Conservation (phyloP, 768 basidiomycete species). For the Boletus rex-veris region DNA sequence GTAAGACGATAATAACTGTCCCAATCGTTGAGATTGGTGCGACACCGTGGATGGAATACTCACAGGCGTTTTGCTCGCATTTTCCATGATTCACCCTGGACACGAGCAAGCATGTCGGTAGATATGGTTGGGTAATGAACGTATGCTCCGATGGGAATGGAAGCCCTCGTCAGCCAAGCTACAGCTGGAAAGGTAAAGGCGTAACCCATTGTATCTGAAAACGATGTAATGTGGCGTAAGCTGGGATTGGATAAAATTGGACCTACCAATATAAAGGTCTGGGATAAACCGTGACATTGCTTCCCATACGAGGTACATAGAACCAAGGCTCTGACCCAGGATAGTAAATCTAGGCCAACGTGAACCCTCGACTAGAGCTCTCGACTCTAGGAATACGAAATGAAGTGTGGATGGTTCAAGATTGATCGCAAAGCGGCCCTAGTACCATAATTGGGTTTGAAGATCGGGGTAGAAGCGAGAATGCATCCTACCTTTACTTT, state of each 20-base stretch:
- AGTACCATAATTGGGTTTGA: neutral
- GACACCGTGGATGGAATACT: slow-evolving; percentile 2
- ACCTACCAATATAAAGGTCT: slow-evolving; percentile 85
- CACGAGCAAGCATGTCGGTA: slow-evolving; percentile 87
- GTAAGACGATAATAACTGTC: slow-evolving; percentile 84
- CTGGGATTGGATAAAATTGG: neutral
- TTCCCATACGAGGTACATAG: slow-evolving; percentile 79
- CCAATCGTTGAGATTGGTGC: neutral
- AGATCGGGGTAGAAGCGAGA: neutral
- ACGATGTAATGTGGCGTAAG: neutral
- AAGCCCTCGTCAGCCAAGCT: slow-evolving; percentile 45
- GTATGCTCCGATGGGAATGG: slow-evolving; percentile 81
- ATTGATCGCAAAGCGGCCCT: slow-evolving; percentile 80
- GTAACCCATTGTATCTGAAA: slow-evolving; percentile 93
- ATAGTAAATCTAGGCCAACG: slow-evolving; percentile 91
- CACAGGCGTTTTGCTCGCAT: slow-evolving; percentile 24
- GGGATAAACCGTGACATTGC: slow-evolving; percentile 77
- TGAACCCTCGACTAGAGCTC: slow-evolving; percentile 72
- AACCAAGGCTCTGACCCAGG: slow-evolving; percentile 86
- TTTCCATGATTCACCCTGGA: slow-evolving; percentile 36
- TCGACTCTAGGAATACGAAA: slow-evolving; percentile 76
- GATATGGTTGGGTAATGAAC: slow-evolving; percentile 97
- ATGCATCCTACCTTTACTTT: slow-evolving; percentile 66
- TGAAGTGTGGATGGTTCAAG: slow-evolving; percentile 63
- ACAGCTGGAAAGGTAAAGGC: slow-evolving; percentile 90